Conservation (phyloP, 768 basidiomycete genomes). For the Termitomyces sp. region DNA sequence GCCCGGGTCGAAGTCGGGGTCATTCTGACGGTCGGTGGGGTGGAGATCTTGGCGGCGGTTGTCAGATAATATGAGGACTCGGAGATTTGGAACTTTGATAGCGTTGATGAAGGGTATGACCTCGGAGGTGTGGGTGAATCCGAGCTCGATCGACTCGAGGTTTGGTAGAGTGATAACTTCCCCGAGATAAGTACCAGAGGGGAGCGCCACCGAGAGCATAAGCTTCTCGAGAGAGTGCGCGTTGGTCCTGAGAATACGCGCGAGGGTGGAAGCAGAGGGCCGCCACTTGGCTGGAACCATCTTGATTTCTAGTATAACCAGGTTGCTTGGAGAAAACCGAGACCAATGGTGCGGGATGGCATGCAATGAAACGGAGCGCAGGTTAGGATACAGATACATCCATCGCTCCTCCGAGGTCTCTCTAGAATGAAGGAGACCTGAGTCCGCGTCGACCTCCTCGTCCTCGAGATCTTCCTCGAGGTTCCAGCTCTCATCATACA, state of each 20-base stretch:
- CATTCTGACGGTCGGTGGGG: background rate
- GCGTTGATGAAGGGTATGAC: background rate
- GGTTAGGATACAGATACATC: background rate
- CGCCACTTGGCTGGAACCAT: background rate
- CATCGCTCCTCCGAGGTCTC: background rate
- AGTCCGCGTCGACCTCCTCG: background rate
- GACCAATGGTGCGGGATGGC: conserved; percentile 1
- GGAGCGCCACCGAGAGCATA: background rate
- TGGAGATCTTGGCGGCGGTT: background rate
- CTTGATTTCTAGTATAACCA: conserved; percentile 1
- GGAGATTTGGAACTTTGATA: background rate
- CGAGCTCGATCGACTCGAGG: background rate
- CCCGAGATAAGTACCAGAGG: background rate
- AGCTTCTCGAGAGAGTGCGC: conserved; percentile 7
- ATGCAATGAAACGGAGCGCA: background rate
- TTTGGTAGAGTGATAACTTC: background rate
- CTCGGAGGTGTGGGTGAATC: background rate
- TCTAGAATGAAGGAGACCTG: background rate
- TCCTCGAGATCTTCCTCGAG: background rate
- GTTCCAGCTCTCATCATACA: background rate
- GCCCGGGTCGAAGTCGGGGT: background rate
- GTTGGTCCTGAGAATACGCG: conserved; percentile 1
- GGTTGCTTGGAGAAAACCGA: conserved; percentile 2
- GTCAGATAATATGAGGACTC: background rate
- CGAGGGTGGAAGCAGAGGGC: background rate